Conservation (phyloP, 768 basidiomycete genomes). For the Lentinula boryana region DNA sequence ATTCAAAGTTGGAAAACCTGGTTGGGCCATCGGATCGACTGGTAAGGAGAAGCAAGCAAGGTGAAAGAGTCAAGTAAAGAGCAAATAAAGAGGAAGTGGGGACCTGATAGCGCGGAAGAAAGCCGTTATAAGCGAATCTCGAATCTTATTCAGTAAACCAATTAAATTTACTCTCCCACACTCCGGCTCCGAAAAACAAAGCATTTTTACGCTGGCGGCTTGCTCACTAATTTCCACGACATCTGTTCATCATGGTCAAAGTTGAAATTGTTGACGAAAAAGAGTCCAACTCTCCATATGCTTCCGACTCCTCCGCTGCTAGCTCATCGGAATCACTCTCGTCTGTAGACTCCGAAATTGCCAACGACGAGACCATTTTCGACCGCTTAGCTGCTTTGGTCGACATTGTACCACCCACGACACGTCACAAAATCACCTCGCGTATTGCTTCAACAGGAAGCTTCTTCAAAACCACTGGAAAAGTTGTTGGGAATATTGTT, state of each 20-base stretch:
- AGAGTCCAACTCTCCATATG: conserved; percentile 61
- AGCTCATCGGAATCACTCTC: conserved; percentile 72
- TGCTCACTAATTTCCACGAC: background rate
- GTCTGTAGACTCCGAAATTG: conserved; percentile 67
- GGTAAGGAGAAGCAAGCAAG: background rate
- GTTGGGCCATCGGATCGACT: conserved; percentile 1
- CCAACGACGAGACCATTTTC: conserved; percentile 73
- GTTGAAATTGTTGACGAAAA: conserved; percentile 86
- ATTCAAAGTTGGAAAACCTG: background rate
- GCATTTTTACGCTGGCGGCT: background rate
- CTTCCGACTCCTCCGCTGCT: conserved; percentile 68
- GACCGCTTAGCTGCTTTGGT: conserved; percentile 89
- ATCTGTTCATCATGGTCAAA: conserved; percentile 70
- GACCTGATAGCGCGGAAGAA: background rate
- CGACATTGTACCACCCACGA: conserved; percentile 92
- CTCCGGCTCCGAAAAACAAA: conserved; percentile 1
- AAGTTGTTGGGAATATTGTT: conserved; percentile 79
- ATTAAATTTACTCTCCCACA: background rate
- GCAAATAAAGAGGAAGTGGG: background rate
- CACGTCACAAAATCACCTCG: conserved; percentile 69
- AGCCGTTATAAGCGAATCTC: conserved; percentile 3
- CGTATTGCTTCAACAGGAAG: conserved; percentile 54
- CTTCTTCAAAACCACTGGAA: conserved; percentile 61
- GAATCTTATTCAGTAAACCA: background rate
- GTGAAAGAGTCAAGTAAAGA: background rate